Evolutionary conservation across 257 asterid species (phyloP).

Genomic region (Rehmannia glutinosa): DNA sequence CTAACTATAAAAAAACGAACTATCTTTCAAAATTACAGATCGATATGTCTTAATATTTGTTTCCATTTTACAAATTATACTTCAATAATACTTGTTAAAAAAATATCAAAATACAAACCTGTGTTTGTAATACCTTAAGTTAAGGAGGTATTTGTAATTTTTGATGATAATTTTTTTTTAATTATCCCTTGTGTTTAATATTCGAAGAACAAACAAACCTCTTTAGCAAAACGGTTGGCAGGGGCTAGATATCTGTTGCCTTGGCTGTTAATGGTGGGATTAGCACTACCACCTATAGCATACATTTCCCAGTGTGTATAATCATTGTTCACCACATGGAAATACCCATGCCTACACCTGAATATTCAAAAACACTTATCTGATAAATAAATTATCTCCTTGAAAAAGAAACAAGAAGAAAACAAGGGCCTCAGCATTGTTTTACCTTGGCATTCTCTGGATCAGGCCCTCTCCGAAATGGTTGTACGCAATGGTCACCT

Average conservation of each 20-base stretch:
- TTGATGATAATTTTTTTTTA: no score
- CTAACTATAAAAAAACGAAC: no score
- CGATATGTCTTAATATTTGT: no score
- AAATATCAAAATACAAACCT: no score
- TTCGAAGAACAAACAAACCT: conserved; percentile 32
- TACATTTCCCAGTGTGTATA: conserved; percentile 94
- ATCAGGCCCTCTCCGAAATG: conserved; percentile 45
- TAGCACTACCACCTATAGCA: conserved; percentile 97
- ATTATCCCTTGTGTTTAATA: no score
- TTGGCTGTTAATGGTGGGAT: conserved; percentile 92
- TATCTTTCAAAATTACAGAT: no score
- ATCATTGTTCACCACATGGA: conserved; percentile 92
- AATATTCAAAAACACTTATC: neutral
- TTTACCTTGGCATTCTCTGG: conserved; percentile 50
- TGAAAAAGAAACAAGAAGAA: neutral
- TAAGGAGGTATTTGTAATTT: no score
- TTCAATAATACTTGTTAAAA: no score
- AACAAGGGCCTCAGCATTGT: no score
- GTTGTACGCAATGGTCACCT: conserved; percentile 47
- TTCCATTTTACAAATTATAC: no score
- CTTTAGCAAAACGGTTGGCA: conserved; percentile 64
- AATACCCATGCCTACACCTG: conserved; percentile 95
- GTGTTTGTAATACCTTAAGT: no score
- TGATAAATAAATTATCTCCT: no score
- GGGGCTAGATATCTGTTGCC: conserved; percentile 93